Conservation (phyloP, 306 rosid genomes). For the Quercus bicolor region DNA sequence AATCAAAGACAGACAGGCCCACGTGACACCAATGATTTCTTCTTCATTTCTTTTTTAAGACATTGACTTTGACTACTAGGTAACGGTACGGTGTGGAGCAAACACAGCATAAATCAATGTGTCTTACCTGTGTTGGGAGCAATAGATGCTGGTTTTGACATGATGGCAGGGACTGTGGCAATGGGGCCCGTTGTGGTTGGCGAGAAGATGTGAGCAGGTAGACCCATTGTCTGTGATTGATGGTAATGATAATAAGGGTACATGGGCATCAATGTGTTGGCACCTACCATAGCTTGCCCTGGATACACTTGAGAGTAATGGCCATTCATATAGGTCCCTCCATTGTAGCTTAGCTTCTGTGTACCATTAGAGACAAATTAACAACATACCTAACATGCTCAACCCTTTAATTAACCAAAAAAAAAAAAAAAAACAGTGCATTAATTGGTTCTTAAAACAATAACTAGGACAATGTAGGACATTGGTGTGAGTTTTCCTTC, state of each 20-base stretch:
- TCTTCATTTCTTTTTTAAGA: not conserved
- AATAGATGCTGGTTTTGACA: slow-evolving; percentile 52
- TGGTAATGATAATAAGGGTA: slow-evolving; percentile 67
- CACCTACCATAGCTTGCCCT: slow-evolving; percentile 57
- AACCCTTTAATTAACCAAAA: no score
- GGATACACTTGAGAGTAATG: slow-evolving; percentile 51
- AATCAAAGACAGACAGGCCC: slow-evolving; percentile 1
- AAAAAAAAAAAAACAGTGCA: no score
- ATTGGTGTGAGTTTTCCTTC: no score
- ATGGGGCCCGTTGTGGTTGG: slow-evolving; percentile 42
- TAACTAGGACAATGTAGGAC: no score
- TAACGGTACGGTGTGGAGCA: slow-evolving; percentile 20
- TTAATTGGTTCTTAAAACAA: no score
- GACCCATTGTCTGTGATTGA: slow-evolving; percentile 64
- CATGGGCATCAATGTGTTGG: slow-evolving; percentile 70
- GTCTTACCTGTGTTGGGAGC: slow-evolving; percentile 60
- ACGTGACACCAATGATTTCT: slow-evolving; percentile 21
- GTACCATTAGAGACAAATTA: not conserved
- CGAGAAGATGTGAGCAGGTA: slow-evolving; percentile 55
- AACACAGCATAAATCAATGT: not conserved
- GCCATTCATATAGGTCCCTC: slow-evolving; percentile 61
- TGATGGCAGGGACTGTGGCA: slow-evolving; percentile 37
- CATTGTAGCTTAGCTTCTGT: slow-evolving; percentile 56
- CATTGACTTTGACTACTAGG: not conserved
- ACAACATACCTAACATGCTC: not conserved